Evolutionary conservation across 2,329 filamentous ascomycete genomes (phyloP), one percentile per base, ranked within the genome.

Genomic region (Aschersonia sp.): DNA sequence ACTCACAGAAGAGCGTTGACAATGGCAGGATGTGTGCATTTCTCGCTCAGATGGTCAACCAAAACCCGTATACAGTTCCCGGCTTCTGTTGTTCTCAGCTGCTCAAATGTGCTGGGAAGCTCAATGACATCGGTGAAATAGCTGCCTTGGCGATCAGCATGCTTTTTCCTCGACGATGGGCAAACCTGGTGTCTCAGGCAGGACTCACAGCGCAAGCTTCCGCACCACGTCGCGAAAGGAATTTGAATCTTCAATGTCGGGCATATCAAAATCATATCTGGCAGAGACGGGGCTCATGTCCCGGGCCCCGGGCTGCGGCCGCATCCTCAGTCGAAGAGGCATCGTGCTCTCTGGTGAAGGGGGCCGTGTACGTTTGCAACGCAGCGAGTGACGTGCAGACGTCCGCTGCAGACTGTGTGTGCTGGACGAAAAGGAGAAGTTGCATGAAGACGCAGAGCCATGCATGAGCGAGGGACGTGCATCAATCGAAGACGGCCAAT

Each of bases 1-100:
- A 74, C 79, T 61, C 67, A 87, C 81, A 89, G 66, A 32, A 89
- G 66, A 45, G 84, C 83, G 57, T 83, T 84, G 43, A 88, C 80
- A 47, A 86, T 76, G 50, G 76, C 77, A 5, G 76, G 79, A 59
- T 88, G 84, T 49, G 77, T 78, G 56, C 81, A 81, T 22, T 72
- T 72, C 29, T 70, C 60, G 47, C 72, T 73, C 32, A 89, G 69
- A 58, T 87, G 76, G 41, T 78, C 73, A 44, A 85, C 79, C 47
- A 89, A 66, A 29, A 62, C 58, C 31, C 68, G 75, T 56, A 76
- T 69, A 54, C 67, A 77, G 51, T 69, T 72, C 2, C 80, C 80
- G 30, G 79, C 77, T 5, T 77, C 70, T 1, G 78, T 83, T 5
- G 79, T 83, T 44, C 82, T 72, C 7, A 87, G 69, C 61, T 87